phyloP scores from a whole-genome alignment of 2,329 filamentous ascomycete species.

The Ciborinia camelliae region DNA sequence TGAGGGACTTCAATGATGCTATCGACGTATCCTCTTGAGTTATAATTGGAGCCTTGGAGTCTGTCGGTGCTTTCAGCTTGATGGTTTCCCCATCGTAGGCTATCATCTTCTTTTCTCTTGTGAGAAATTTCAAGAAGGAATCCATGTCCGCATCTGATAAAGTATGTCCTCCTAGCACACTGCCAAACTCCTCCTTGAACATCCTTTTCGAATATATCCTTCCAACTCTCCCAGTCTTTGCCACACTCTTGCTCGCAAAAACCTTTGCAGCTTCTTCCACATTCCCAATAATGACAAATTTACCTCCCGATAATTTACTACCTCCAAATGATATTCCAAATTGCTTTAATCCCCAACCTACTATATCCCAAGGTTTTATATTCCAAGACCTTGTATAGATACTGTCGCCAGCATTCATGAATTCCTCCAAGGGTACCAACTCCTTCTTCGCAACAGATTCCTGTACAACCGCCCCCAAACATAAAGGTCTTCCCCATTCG shows the following conservation, averaged over 20 bases:
- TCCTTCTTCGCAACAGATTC: slow-evolving; percentile 69
- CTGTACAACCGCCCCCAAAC: slow-evolving; percentile 70
- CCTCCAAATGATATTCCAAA: slow-evolving; percentile 56
- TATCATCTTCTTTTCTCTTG: slow-evolving; percentile 60
- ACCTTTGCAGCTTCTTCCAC: slow-evolving; percentile 56
- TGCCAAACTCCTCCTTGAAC: slow-evolving; percentile 58
- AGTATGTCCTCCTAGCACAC: slow-evolving; percentile 47
- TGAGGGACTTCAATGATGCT: slow-evolving; percentile 77
- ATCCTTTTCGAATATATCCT: slow-evolving; percentile 64
- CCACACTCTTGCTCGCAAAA: slow-evolving; percentile 46
- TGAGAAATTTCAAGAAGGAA: slow-evolving; percentile 66
- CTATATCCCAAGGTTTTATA: slow-evolving; percentile 60
- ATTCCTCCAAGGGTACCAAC: slow-evolving; percentile 68
- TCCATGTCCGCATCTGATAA: slow-evolving; percentile 65
- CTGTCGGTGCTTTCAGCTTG: slow-evolving; percentile 63
- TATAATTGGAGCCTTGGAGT: slow-evolving; percentile 46
- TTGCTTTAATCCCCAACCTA: slow-evolving; percentile 73
- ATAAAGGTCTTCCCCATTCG: slow-evolving; percentile 77
- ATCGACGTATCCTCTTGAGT: slow-evolving; percentile 78
- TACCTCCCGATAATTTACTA: slow-evolving; percentile 57
- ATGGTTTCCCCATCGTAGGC: slow-evolving; percentile 65
- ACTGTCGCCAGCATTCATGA: slow-evolving; percentile 61
- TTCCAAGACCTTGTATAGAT: slow-evolving; percentile 76
- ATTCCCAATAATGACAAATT: slow-evolving; percentile 64
- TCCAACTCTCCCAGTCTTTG: slow-evolving; percentile 54